Percentiles rank a stretch among this genome's conserved stretches.
Evolutionary conservation across 2,329 filamentous ascomycete genomes (phyloP).

Genomic region (Stylonectria norvegica): DNA sequence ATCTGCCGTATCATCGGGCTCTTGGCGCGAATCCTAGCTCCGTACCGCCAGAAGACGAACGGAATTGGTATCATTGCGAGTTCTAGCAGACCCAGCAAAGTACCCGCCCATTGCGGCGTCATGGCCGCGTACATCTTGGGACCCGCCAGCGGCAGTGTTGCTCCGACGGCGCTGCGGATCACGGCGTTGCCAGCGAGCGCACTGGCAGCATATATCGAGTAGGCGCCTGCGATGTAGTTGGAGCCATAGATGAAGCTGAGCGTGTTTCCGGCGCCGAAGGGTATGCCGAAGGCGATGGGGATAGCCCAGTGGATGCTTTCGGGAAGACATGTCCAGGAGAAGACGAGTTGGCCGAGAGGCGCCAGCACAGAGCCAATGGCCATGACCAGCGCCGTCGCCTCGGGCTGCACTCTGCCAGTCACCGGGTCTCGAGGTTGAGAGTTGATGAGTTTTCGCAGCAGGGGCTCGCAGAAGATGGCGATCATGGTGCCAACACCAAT

Average conservation of each 20-base stretch:
- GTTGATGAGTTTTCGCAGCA: slow-evolving; percentile 76
- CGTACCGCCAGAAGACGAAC: slow-evolving; percentile 69
- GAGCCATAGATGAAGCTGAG: slow-evolving; percentile 77
- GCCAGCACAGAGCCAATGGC: slow-evolving; percentile 72
- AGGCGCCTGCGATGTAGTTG: slow-evolving; percentile 76
- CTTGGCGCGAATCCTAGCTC: slow-evolving; percentile 49
- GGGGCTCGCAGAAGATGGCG: slow-evolving; percentile 61
- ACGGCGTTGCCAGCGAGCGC: slow-evolving; percentile 79
- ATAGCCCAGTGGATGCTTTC: slow-evolving; percentile 75
- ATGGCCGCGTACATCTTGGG: slow-evolving; percentile 66
- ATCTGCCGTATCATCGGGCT: slow-evolving; percentile 47
- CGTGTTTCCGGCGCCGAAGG: slow-evolving; percentile 74
- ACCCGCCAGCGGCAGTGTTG: slow-evolving; percentile 72
- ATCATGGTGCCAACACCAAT: slow-evolving; percentile 61
- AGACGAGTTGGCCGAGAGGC: slow-evolving; percentile 77
- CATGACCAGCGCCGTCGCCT: slow-evolving; percentile 78
- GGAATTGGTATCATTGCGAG: slow-evolving; percentile 75
- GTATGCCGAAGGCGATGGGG: slow-evolving; percentile 73
- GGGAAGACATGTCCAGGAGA: slow-evolving; percentile 84
- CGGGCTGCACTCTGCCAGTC: slow-evolving; percentile 70
- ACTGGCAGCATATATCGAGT: slow-evolving; percentile 77
- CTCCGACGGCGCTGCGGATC: slow-evolving; percentile 69
- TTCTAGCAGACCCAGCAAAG: slow-evolving; percentile 70
- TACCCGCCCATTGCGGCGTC: slow-evolving; percentile 75
- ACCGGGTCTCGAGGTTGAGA: slow-evolving; percentile 68